A percentile compares a stretch with the other conserved stretches of the same genome.
These are phyloP conservation scores for Gracilaria caudata DNA, from an alignment of 23 red algal genomes.

Conservation along the genomic window DNA sequence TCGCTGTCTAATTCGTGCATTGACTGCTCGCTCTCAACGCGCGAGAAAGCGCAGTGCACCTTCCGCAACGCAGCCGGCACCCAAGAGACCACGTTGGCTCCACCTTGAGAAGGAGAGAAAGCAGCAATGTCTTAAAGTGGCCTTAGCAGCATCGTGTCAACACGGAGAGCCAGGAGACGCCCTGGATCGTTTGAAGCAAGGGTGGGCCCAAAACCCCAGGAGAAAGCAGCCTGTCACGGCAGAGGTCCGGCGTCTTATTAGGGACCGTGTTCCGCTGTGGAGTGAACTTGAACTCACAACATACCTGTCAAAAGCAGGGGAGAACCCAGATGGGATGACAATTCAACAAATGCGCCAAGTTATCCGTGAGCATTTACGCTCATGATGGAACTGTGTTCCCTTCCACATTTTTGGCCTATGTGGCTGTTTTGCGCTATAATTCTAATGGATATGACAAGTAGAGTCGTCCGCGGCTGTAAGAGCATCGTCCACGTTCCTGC, in stretches of 20 bases:
- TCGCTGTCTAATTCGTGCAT: slow-evolving; percentile 29
- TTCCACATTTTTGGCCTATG: neutral
- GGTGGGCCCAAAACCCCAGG: slow-evolving; percentile 28
- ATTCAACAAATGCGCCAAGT: slow-evolving; percentile 12
- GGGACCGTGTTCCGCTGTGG: slow-evolving; percentile 14
- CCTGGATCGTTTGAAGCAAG: neutral
- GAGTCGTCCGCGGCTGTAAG: neutral
- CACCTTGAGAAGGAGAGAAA: slow-evolving; percentile 20
- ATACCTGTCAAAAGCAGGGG: slow-evolving; percentile 11
- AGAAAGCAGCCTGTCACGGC: slow-evolving; percentile 21
- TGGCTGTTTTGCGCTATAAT: neutral
- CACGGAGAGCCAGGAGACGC: slow-evolving; percentile 24
- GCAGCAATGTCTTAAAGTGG: slow-evolving; percentile 20
- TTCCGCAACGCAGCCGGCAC: neutral
- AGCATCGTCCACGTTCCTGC: neutral
- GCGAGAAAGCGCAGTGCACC: slow-evolving; percentile 1
- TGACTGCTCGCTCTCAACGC: slow-evolving; percentile 20
- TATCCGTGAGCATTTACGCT: slow-evolving; percentile 5
- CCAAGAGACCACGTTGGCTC: slow-evolving; percentile 35
- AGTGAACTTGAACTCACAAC: slow-evolving; percentile 1
- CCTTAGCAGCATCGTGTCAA: slow-evolving; percentile 10
- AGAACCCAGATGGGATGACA: neutral
- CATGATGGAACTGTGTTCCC: neutral
- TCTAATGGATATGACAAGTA: neutral
- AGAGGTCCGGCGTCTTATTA: slow-evolving; percentile 5